Percentiles rank a stretch among this genome's conserved stretches.
Evolutionary conservation across 2,329 filamentous ascomycete species (phyloP).

Genomic region (Fusarium sp.): DNA sequence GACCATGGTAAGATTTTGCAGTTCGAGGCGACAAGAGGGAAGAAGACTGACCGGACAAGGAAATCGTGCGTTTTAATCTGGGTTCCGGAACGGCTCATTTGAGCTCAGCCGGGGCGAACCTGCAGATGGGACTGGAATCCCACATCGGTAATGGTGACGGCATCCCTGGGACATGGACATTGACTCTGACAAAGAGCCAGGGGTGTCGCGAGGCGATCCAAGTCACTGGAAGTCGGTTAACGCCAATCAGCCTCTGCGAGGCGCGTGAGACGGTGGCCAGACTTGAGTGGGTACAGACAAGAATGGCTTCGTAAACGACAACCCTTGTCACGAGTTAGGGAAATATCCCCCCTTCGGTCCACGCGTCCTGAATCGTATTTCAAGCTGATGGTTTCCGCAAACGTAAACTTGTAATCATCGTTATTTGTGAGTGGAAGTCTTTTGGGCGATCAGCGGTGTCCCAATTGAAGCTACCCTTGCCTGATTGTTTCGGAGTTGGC

Average conservation of each 20-base stretch:
- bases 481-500: constrained; percentile 8
- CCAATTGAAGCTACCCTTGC: constrained; percentile 4
- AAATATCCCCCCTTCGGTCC: constrained; percentile 33
- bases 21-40: constrained; percentile 6
- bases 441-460: neutral
- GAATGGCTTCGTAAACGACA: constrained; percentile 29
- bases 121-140: constrained; percentile 25
- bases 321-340: constrained; percentile 38
- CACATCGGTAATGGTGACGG: constrained; percentile 21
- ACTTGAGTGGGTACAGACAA: constrained; percentile 33
- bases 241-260: constrained; percentile 38
- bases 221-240: constrained; percentile 25
- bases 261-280: constrained; percentile 31
- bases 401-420: constrained; percentile 6
- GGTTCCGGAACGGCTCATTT: neutral
- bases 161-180: constrained; percentile 14
- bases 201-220: constrained; percentile 35
- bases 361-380: constrained; percentile 28
- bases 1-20: constrained; percentile 2
- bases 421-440: neutral
- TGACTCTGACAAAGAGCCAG: constrained; percentile 17
- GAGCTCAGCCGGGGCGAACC: constrained; percentile 14
- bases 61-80: neutral
- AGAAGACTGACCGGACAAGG: neutral
- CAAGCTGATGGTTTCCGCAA: constrained; percentile 17